phyloP scores from a whole-genome alignment of 495 filamentous ascomycete genomes.

The Evernia prunastri region DNA sequence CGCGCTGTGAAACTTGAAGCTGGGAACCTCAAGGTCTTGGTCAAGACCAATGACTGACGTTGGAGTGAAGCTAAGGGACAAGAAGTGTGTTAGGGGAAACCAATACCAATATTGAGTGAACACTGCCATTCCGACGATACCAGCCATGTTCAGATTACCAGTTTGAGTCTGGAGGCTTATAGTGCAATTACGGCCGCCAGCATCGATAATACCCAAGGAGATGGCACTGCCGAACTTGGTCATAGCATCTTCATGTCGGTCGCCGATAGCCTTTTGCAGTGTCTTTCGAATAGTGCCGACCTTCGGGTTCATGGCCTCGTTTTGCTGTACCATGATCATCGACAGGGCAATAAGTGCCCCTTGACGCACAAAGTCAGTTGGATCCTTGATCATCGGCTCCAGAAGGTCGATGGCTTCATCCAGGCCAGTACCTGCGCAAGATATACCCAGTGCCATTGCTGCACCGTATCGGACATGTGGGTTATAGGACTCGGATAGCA shows the following conservation, averaged over 20 bases:
- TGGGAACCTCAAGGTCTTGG: conserved; percentile 87
- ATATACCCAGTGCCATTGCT: conserved; percentile 96
- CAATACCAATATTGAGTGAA: conserved; percentile 99
- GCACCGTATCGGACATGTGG: conserved; percentile 98
- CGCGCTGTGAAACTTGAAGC: conserved; percentile 92
- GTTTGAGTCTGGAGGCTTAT: conserved; percentile 97
- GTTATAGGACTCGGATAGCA: conserved; percentile 96
- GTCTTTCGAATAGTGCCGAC: conserved; percentile 75
- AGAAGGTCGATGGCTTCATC: conserved; percentile 96
- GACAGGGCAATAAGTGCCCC: conserved; percentile 90
- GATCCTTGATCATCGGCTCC: conserved; percentile 99
- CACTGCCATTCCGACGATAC: conserved; percentile 93
- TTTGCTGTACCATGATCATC: conserved; percentile 98
- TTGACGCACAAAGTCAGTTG: conserved; percentile 96
- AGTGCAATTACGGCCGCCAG: conserved; percentile 95
- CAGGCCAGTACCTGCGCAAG: conserved; percentile 91
- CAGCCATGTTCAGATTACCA: conserved; percentile 95
- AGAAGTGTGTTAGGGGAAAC: conserved; percentile 98
- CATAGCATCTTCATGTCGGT: conserved; percentile 98
- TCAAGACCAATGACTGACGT: conserved; percentile 93
- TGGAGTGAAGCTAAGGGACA: conserved; percentile 86
- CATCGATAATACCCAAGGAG: conserved; percentile 95
- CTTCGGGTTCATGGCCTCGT: conserved; percentile 91
- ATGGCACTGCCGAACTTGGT: conserved; percentile 95
- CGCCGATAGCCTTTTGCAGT: conserved; percentile 82